phyloP scores from a whole-genome alignment of 306 rosid genomes.

The Cicer cuneatum region DNA sequence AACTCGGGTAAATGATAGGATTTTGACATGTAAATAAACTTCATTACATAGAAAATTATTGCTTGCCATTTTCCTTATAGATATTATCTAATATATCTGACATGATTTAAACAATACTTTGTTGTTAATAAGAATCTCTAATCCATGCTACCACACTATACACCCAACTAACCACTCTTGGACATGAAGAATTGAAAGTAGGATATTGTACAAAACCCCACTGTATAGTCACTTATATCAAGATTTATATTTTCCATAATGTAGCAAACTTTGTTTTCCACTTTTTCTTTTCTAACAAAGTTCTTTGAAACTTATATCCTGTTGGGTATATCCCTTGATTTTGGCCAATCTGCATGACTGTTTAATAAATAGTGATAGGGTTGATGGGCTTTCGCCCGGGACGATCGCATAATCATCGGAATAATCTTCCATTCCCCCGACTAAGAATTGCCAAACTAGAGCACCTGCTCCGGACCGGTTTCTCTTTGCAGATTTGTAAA shows the following conservation, averaged over 20 bases:
- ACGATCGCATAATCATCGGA: conserved; percentile 84
- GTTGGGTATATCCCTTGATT: conserved; percentile 53
- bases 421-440: conserved; percentile 74
- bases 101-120: conserved; percentile 22
- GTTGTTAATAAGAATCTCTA: conserved; percentile 31
- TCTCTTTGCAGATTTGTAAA: conserved; percentile 81
- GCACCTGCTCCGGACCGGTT: conserved; percentile 85
- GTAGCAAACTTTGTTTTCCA: conserved; percentile 38
- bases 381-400: conserved; percentile 66
- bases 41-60: conserved; percentile 19
- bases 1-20: not conserved
- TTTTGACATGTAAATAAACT: not conserved
- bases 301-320: conserved; percentile 53
- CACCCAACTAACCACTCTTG: conserved; percentile 46
- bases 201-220: conserved; percentile 44
- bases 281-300: conserved; percentile 55
- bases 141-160: conserved; percentile 41
- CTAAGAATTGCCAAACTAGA: conserved; percentile 86
- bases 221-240: conserved; percentile 34
- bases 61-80: conserved; percentile 20
- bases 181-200: conserved; percentile 31
- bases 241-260: conserved; percentile 18
- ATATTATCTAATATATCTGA: conserved; percentile 5
- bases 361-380: conserved; percentile 51
- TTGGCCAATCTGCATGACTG: conserved; percentile 86